These are phyloP conservation scores for Trametes punicea DNA, from an alignment of 768 basidiomycete species.

Conservation along the genomic window DNA sequence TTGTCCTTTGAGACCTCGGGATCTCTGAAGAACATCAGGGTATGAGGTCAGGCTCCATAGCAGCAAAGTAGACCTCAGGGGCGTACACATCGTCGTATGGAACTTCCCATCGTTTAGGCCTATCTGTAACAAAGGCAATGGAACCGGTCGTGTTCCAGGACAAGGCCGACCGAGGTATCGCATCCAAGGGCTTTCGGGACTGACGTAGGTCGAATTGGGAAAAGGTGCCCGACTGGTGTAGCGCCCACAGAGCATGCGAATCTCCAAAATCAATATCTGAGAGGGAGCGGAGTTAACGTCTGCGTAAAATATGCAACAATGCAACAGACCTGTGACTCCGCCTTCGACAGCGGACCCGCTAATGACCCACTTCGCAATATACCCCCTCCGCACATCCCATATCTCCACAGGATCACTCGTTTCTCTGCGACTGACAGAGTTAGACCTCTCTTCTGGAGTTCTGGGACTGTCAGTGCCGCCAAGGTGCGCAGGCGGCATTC, in stretches of 20 bases:
- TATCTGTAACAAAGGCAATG: constrained; percentile 64
- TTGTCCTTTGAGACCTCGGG: constrained; percentile 33
- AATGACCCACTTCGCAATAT: constrained; percentile 82
- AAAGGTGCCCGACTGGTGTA: constrained; percentile 74
- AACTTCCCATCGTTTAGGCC: constrained; percentile 51
- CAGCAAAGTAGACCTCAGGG: constrained; percentile 5
- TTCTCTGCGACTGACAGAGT: constrained; percentile 11
- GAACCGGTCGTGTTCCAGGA: constrained; percentile 67
- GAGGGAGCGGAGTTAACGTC: background rate
- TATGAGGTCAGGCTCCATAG: background rate
- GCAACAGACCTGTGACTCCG: constrained; percentile 62
- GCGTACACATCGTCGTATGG: constrained; percentile 83
- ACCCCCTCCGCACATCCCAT: constrained; percentile 81
- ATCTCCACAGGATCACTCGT: constrained; percentile 67
- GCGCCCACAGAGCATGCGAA: constrained; percentile 69
- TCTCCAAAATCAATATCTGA: constrained; percentile 68
- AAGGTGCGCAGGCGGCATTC: constrained; percentile 18
- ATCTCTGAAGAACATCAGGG: constrained; percentile 27
- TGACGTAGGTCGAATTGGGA: constrained; percentile 74
- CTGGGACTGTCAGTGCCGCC: constrained; percentile 6
- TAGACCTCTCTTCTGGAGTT: constrained; percentile 10
- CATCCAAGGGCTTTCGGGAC: constrained; percentile 60
- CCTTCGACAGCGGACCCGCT: constrained; percentile 63
- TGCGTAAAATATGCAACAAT: no score
- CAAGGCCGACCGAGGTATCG: constrained; percentile 57